Base-by-base conservation (phyloP, 345 rosid species). In the Kernera saxatilis region DNA sequence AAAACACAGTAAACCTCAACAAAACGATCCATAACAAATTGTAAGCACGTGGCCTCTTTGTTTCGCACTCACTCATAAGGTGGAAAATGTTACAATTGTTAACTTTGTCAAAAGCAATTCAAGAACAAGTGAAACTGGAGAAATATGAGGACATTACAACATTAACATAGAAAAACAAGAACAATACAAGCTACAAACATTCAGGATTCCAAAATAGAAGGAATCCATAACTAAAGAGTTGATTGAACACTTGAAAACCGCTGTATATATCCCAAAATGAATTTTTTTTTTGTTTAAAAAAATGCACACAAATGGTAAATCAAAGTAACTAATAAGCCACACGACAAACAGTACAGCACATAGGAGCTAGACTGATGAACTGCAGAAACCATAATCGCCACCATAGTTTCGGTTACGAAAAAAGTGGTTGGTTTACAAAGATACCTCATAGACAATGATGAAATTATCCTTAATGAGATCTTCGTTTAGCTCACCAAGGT, bases 401-500 rank as follows among this genome's bases (percentile, higher is more conserved):
- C 23, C 12, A 49, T 22, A 10, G 22, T n/a, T 14, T 59, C n/a
- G 6, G 0, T 8, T 3, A 8, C 37, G 4, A 58, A 39, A 33
- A 32, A 32, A 2, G 11, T 29, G 40, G 17, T 3, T 3, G 49
- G 39, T 11, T 15, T 2, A 41, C 14, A 46, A 66, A 74, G 71
- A 49, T 85, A 91, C 97, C 96, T 94, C 97, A 53, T 94, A 94
- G 22, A 91, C 99, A 69, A 94, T 91, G 25, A 94, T 78, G 79
- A 94, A 94, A 77, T 94, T 94, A 82, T 94, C 99, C 77, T 94
- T 94, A 30, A 94, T 74, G 57, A 88, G 63, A 82, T 94, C 99
- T 86, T 91, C 99, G 74, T 88, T 89, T 55, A 94, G 73, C 75
- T 93, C 99, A 66, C 91, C 97, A n/a, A 91, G 96, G 82, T 94